Evolutionary conservation across 306 rosid species (phyloP).

Genomic region (Rosa rugosa): DNA sequence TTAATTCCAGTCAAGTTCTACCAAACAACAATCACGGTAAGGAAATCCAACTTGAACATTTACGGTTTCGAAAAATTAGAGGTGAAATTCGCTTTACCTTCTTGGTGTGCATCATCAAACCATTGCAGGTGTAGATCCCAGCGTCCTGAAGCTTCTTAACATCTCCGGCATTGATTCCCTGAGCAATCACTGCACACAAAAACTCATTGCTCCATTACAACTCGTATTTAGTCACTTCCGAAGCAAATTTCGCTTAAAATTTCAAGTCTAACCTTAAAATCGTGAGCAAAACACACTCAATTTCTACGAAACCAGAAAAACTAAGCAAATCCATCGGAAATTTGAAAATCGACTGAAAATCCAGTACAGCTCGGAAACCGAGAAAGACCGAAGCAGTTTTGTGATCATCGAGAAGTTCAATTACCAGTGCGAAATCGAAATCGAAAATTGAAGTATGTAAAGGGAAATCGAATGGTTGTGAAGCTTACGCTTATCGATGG

Average conservation of each 20-base stretch:
- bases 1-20: constrained; percentile 87
- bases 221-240: not conserved
- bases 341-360: not conserved
- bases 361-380: no score
- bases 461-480: not conserved
- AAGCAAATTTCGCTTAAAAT: not conserved
- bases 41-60: constrained; percentile 5
- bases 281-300: not conserved
- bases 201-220: constrained; percentile 13
- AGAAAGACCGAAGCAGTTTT: not conserved
- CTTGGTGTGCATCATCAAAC: constrained; percentile 96
- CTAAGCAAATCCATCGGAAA: not conserved
- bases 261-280: constrained; percentile 7
- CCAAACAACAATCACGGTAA: constrained; percentile 7
- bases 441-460: not conserved
- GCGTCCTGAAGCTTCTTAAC: constrained; percentile 98
- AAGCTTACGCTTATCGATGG: constrained; percentile 75
- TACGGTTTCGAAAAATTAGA: not conserved
- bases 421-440: not conserved
- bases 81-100: constrained; percentile 48
- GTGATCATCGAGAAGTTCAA: not conserved
- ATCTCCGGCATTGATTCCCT: constrained; percentile 95
- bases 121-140: constrained; percentile 93
- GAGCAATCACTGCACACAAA: constrained; percentile 65
- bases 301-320: not conserved